Evolutionary conservation across 1,284 basidiomycete genomes (phyloP).

Genomic region (Ustilago xerochloae): DNA sequence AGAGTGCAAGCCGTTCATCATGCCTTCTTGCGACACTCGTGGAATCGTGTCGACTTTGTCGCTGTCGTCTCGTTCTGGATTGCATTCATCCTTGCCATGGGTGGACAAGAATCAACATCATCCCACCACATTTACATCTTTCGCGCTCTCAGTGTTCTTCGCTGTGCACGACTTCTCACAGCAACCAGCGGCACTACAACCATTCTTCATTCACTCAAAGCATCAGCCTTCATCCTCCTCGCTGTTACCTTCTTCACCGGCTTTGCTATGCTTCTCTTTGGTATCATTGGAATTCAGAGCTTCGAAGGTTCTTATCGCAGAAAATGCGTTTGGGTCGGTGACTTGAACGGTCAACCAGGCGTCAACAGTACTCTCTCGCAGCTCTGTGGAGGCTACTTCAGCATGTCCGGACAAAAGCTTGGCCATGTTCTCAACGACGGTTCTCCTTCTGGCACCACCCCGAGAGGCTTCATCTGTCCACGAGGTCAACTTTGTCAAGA

Average conservation of each 20-base stretch:
- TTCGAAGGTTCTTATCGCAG: slow-evolving; percentile 67
- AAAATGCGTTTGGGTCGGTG: slow-evolving; percentile 63
- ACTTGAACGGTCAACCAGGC: slow-evolving; percentile 49
- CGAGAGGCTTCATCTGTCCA: slow-evolving; percentile 68
- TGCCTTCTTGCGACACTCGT: slow-evolving; percentile 89
- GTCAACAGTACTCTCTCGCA: slow-evolving; percentile 57
- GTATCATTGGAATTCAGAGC: slow-evolving; percentile 69
- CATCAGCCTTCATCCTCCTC: slow-evolving; percentile 84
- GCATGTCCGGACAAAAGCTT: slow-evolving; percentile 16
- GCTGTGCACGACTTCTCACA: slow-evolving; percentile 83
- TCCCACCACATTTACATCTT: slow-evolving; percentile 84
- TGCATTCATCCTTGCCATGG: slow-evolving; percentile 77
- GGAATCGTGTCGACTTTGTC: slow-evolving; percentile 90
- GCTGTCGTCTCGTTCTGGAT: slow-evolving; percentile 84
- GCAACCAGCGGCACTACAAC: slow-evolving; percentile 93
- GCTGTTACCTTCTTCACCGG: slow-evolving; percentile 90
- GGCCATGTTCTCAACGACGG: slow-evolving; percentile 39
- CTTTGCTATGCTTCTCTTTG: slow-evolving; percentile 89
- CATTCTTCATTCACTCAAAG: slow-evolving; percentile 92
- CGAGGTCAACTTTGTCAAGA: slow-evolving; percentile 67
- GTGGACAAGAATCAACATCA: slow-evolving; percentile 76
- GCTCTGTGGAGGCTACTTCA: slow-evolving; percentile 62
- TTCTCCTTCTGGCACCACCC: slow-evolving; percentile 12
- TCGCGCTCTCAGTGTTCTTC: slow-evolving; percentile 86
- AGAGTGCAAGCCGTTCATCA: slow-evolving; percentile 66